phyloP scores from a whole-genome alignment of 2,329 filamentous ascomycete genomes.

The Fusarium fujikuroi region DNA sequence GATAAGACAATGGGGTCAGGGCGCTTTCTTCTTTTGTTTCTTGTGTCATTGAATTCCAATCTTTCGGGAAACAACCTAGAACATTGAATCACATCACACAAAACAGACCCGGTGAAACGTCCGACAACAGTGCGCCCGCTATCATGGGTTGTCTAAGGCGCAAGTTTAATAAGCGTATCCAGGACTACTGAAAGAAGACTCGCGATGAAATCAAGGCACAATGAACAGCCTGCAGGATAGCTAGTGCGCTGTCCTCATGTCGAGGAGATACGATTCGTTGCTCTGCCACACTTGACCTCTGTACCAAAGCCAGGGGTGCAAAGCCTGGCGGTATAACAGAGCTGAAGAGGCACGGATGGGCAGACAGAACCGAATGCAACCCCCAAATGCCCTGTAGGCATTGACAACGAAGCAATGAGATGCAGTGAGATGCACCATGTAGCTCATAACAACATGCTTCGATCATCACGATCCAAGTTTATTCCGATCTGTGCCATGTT shows the following conservation, averaged over 20 bases:
- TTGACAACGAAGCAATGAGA: conserved; percentile 29
- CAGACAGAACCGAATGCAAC: conserved; percentile 18
- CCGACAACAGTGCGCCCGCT: conserved; percentile 18
- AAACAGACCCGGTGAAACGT: conserved; percentile 21
- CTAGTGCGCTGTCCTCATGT: conserved; percentile 23
- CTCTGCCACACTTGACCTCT: conserved; percentile 20
- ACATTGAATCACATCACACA: conserved; percentile 16
- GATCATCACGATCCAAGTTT: conserved; percentile 5
- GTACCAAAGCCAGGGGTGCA: conserved; percentile 15
- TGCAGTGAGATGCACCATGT: conserved; percentile 22
- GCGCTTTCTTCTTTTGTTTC: conserved; percentile 12
- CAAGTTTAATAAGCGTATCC: neutral
- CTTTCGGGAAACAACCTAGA: conserved; percentile 27
- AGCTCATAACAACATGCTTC: conserved; percentile 10
- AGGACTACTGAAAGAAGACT: neutral
- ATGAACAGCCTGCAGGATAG: neutral
- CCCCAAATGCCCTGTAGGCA: neutral
- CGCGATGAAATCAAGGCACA: conserved; percentile 21
- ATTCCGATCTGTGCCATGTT: conserved; percentile 10
- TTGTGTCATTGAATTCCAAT: conserved; percentile 11
- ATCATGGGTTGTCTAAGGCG: neutral
- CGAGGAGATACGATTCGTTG: conserved; percentile 17
- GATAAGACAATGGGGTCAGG: conserved; percentile 30
- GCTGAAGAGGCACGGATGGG: conserved; percentile 37
- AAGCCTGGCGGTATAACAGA: conserved; percentile 31